Percentiles rank a stretch among this genome's conserved stretches.
phyloP scores from a whole-genome alignment of 2,329 filamentous ascomycete species.

The Chrysoporthe cubensis region DNA sequence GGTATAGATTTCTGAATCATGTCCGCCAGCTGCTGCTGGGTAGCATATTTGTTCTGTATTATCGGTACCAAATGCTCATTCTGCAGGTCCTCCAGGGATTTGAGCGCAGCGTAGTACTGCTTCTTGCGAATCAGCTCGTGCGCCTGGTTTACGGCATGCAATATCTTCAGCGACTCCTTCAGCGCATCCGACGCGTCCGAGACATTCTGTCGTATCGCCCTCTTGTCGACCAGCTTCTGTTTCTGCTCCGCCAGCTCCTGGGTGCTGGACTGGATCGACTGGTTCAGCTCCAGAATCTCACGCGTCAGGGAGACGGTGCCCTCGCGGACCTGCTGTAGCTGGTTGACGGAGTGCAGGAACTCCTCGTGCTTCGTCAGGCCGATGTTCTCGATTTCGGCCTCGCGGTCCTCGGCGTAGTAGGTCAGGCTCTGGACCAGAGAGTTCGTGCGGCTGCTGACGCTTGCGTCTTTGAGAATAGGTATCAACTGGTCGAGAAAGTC shows the following conservation, averaged over 20 bases:
- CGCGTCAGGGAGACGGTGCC: constrained; percentile 86
- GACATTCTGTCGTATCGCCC: constrained; percentile 91
- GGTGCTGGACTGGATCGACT: constrained; percentile 93
- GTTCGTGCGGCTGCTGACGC: constrained; percentile 71
- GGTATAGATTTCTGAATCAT: constrained; percentile 96
- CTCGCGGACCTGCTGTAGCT: constrained; percentile 88
- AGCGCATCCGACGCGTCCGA: constrained; percentile 88
- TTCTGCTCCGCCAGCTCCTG: constrained; percentile 95
- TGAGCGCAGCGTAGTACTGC: constrained; percentile 92
- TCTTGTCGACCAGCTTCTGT: constrained; percentile 88
- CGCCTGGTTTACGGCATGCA: constrained; percentile 90
- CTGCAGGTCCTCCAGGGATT: constrained; percentile 92
- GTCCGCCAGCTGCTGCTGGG: constrained; percentile 91
- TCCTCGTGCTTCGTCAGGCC: constrained; percentile 97
- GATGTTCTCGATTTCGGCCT: constrained; percentile 90
- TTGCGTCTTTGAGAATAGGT: constrained; percentile 89
- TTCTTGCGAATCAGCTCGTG: constrained; percentile 91
- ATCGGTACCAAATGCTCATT: constrained; percentile 84
- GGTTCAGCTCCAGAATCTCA: constrained; percentile 90
- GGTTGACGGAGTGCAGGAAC: constrained; percentile 91
- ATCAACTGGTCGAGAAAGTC: constrained; percentile 97
- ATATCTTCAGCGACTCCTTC: constrained; percentile 87
- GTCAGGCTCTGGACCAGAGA: constrained; percentile 78
- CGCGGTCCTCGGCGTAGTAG: constrained; percentile 82
- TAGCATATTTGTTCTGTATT: constrained; percentile 81